Percentiles rank a stretch among this genome's conserved stretches.
Conservation (phyloP, 495 filamentous ascomycete species). For the Diplogelasinospora grovesii region DNA sequence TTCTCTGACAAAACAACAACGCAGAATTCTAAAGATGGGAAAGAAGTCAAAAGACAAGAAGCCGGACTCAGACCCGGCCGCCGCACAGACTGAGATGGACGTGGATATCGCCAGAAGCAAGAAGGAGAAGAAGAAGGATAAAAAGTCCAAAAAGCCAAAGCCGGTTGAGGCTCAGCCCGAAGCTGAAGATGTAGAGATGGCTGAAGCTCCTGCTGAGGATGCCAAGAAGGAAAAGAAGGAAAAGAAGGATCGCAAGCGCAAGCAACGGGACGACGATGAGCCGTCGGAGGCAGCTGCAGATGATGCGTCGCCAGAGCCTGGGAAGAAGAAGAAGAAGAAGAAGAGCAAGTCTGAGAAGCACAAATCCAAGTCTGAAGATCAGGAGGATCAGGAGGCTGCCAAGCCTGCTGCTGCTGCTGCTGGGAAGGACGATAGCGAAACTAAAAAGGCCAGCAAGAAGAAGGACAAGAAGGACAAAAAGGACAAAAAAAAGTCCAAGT, state of each 20-base stretch:
- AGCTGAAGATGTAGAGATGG: not conserved
- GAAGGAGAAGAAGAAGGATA: conserved; percentile 21
- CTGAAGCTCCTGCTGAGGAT: not conserved
- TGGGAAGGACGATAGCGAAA: not conserved
- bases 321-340: conserved; percentile 11
- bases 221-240: conserved; percentile 9
- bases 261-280: conserved; percentile 9
- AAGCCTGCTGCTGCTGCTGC: not conserved
- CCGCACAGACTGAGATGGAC: too few relatives aligned
- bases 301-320: not conserved
- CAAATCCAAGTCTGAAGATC: conserved; percentile 5
- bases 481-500: conserved; percentile 8
- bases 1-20: too few relatives aligned
- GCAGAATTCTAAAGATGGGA: too few relatives aligned
- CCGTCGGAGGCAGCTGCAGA: conserved; percentile 9
- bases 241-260: conserved; percentile 15
- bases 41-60: too few relatives aligned
- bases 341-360: conserved; percentile 19
- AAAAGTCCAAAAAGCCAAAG: conserved; percentile 14
- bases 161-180: conserved; percentile 8
- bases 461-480: conserved; percentile 20
- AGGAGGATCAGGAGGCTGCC: conserved; percentile 3
- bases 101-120: not conserved
- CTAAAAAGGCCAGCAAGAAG: not conserved
- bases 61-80: not conserved